Base-by-base conservation (phyloP, 495 filamentous ascomycete genomes). In the Trichoderma parareesei region DNA sequence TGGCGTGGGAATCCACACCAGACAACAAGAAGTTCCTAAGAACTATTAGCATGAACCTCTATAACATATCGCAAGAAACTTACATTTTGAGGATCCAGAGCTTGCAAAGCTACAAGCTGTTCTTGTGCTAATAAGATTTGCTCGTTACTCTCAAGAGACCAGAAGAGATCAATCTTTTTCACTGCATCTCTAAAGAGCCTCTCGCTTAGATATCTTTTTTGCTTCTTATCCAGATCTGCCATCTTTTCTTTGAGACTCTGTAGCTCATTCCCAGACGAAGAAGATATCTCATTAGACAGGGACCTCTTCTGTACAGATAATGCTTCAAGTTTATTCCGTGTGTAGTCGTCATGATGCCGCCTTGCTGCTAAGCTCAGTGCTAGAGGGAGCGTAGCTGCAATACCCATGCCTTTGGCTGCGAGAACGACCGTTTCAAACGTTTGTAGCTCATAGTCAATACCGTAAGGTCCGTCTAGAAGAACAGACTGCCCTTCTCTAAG, bases 371-470 rank as follows among this genome's bases (percentile, higher is more conserved):
- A 40, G 27, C 38, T 37, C 1, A 60, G 27, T 7, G 57, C 57
- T 13, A 60, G 38, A 8, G 57, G 57, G 11, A 60, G 57, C 4
- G 18, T 40, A 40, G 33, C 57, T 37, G 57, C 27, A 37, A 60
- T 60, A 37, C 57, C 27, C 2, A 60, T 60, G n/a, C 57, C 57
- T 60, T 60, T 60, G 6, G 27, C 57, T 37, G 27, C 16, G 27
- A 60, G 57, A 20, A 60, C 37, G n/a, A 60, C 57, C 37, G 27
- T 60, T n/a, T 60, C 4, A 60, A 33, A 60, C 11, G n/a, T 60
- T 13, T 60, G 4, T 14, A 60, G 27, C 6, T 37, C 2, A 60
- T 37, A 40, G 27, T 37, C 27, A 10, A 37, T 60, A 10, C 57
- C 4, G n/a, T 60, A 60, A 13, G 57, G 57, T 35, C 57, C 4